Base-by-base conservation (phyloP, 2,329 filamentous ascomycete genomes). In the Apiospora malaysiana region DNA sequence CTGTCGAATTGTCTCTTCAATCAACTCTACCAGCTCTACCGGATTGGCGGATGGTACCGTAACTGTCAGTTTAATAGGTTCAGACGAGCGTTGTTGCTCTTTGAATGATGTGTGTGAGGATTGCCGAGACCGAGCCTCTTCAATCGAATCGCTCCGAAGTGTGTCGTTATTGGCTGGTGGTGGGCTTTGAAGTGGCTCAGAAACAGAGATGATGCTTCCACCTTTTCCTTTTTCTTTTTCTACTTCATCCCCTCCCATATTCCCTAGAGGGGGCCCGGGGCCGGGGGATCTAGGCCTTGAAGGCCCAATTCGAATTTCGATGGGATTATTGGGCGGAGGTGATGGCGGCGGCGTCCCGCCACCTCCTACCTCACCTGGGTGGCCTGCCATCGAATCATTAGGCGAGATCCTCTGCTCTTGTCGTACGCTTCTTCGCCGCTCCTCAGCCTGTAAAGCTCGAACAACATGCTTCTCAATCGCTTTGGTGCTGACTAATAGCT, bases 381-480 rank as follows among this genome's bases (percentile, higher is more conserved):
- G 45, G 45, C 23, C 10, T 2, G 7, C 18, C 25, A 59, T 16
- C 16, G 1, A 2, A 6, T 2, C 3, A 1, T 37, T 18, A 12
- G 56, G 6, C 27, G 56, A 12, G 9, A 18, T 63, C 18, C 27
- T 40, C 7, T 40, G 27, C 56, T 37, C 25, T 12, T 27, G 56
- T 37, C 27, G 56, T n/a, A 18, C 18, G 3, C 27, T 18, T 21
- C 32, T 40, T n/a, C 23, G 10, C 4, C 65, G 40, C 25, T 27
- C 37, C 51, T 71, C 40, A 18, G 72, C 66, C 56, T 45, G 66
- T 14, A 74, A 71, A 40, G 70, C 68, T 2, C 65, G 43, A 23
- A 69, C 47, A 10, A 73, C 72, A 40, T 69, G 71, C 69, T 46
- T 68, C 51, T 76, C 74, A n/a, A 76, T 67, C 4, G 70, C 68